A percentile compares a stretch with the other conserved stretches of the same genome.
These are phyloP conservation scores for Cordyceps tenuipes DNA, from an alignment of 2,329 filamentous ascomycete species.

Conservation along the genomic window DNA sequence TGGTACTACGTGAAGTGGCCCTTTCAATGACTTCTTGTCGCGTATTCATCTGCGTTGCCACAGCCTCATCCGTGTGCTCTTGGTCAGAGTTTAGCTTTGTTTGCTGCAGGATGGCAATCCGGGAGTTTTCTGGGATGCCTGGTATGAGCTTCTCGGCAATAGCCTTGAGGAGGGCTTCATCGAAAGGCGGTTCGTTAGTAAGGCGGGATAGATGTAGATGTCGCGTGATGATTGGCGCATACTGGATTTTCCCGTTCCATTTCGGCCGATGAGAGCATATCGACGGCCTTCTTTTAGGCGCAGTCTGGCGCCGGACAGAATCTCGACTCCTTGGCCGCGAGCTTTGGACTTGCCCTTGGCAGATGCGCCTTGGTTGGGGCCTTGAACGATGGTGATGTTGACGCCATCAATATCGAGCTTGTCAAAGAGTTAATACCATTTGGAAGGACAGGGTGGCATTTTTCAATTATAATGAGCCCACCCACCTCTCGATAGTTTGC, in stretches of 20 bases:
- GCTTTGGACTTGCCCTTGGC: slow-evolving; percentile 41
- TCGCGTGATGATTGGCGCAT: slow-evolving; percentile 10
- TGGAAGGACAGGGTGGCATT: background rate
- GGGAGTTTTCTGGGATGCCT: slow-evolving; percentile 58
- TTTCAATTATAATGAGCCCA: slow-evolving; percentile 4
- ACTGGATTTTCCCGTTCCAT: slow-evolving; percentile 80
- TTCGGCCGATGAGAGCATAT: slow-evolving; percentile 72
- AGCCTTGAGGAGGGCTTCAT: slow-evolving; percentile 58
- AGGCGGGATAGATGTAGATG: background rate
- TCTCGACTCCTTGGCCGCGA: slow-evolving; percentile 49
- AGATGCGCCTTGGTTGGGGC: slow-evolving; percentile 13
- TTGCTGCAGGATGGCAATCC: slow-evolving; percentile 63
- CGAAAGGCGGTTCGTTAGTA: slow-evolving; percentile 5
- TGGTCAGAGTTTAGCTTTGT: slow-evolving; percentile 31
- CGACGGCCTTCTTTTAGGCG: slow-evolving; percentile 63
- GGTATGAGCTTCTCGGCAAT: slow-evolving; percentile 73
- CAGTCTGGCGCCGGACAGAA: slow-evolving; percentile 61
- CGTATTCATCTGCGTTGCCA: slow-evolving; percentile 32
- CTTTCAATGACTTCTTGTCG: slow-evolving; percentile 60
- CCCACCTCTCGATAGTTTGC: slow-evolving; percentile 49
- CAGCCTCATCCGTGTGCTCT: slow-evolving; percentile 6
- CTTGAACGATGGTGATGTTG: slow-evolving; percentile 51
- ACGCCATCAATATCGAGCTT: slow-evolving; percentile 69
- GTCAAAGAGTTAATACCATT: background rate
- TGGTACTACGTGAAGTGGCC: slow-evolving; percentile 46